Evolutionary conservation across 805 yeast genomes (phyloP), one percentile per base, ranked within the genome.

Genomic region (Nakazawaea molendinolei): DNA sequence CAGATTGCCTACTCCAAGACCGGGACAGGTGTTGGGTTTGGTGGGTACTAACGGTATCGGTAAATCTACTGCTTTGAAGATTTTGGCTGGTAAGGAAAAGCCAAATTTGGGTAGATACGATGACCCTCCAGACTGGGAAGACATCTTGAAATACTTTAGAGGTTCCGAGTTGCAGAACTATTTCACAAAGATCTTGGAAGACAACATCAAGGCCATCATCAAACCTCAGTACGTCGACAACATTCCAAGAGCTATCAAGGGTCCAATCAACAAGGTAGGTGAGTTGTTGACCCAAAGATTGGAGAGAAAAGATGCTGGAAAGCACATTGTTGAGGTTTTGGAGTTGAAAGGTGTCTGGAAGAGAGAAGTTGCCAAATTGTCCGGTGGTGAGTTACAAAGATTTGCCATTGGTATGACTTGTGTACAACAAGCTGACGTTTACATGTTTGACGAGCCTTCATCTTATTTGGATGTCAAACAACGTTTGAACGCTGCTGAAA

Each of bases 31-130:
- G 21, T 71, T 92, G 46, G 98, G 98, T 49, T 74, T 92, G 48
- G 98, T 92, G 34, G 98, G 98, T 53, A 86, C 97, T 43, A 92
- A 92, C 69, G 98, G 98, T 87, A 92, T 92, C 55, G 98, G 98
- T 53, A 92, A 92, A 60, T 84, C 95, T 9, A 92, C 98, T 14
- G 98, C 98, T 7, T 73, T 92, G 57, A 92, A 92, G 66, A 89
- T 92, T 54, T 74, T 92, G 49, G 95, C 97, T 13, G 98, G 97
- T 55, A 92, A 90, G 63, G 95, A 89, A 61, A 92, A 87, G 63
- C 98, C 98, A 49, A 92, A 92, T 57, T 68, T 92, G 60, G 98
- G 98, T 39, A 74, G 80, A 51, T 92, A 69, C 57, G 98, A 92
- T 46, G 84, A 84, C 54, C 98, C 98, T 29, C 98, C 98, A 8